Percentiles rank a stretch among this genome's conserved stretches.
Conservation (phyloP, 148 eudicot genomes). For the Silene latifolia region DNA sequence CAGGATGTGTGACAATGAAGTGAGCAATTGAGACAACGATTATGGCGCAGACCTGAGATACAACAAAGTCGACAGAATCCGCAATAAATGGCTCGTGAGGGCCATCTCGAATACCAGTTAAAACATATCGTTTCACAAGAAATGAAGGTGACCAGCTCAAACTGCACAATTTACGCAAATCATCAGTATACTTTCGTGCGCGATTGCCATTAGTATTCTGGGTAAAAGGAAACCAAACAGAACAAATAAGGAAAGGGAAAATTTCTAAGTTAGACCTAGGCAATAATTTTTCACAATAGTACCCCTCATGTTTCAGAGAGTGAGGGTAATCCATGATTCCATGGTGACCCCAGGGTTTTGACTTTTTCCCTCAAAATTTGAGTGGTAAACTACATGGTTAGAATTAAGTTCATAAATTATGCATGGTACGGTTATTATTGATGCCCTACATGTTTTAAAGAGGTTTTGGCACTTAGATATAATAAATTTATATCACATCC, state of each 20-base stretch:
- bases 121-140: conserved; percentile 81
- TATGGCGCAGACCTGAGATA: conserved; percentile 70
- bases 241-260: neutral
- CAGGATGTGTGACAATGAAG: neutral
- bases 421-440: no score
- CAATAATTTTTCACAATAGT: neutral
- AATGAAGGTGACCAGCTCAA: conserved; percentile 95
- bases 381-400: neutral
- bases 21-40: neutral
- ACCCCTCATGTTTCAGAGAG: neutral
- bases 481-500: neutral
- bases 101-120: conserved; percentile 84
- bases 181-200: conserved; percentile 18
- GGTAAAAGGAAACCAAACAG: neutral
- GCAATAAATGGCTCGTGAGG: conserved; percentile 99
- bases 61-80: conserved; percentile 96
- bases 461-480: no score
- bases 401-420: neutral
- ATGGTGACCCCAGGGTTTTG: neutral
- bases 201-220: neutral
- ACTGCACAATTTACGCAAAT: conserved; percentile 44
- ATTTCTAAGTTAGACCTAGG: neutral
- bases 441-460: no score
- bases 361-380: neutral
- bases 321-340: neutral